Base-by-base conservation (phyloP, 306 rosid species). In the Prunus campanulata region DNA sequence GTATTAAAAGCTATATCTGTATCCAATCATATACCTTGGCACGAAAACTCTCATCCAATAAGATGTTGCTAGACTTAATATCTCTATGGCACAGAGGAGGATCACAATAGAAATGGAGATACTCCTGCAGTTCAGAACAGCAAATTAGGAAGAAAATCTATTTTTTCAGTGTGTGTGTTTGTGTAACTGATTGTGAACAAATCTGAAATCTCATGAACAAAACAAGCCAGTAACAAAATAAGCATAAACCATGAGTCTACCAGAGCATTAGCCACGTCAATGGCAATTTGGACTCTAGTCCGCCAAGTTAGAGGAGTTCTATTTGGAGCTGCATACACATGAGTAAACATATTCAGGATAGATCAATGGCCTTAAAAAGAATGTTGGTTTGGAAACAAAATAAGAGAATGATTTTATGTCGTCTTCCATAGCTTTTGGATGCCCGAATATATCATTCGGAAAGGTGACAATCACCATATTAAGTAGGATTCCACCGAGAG, bases 81-180 rank as follows among this genome's bases (percentile, higher is more conserved):
- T 95, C 98, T 87, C 99, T 89, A 76, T 95, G 98, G 85, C 92
- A 95, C 68, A 95, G 81, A 74, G 99, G 97, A 82, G 99, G 99
- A 83, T 95, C 93, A 46, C 99, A 95, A 77, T 95, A 95, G 79
- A 88, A 95, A 83, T 95, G 99, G 70, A 95, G 99, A 86, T 96
- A 95, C 84, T 95, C 99, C 99, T 95, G 93, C 89, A 78, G 56
- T 83, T 44, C 65, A 73, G 75, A 66, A 70, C 73, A 76, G 68
- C 35, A 81, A 66, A 78, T 47, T 39, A 59, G 72, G 74, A 73
- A 16, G 11, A 70, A 68, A 74, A 54, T 56, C 46, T 76, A 49
- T 63, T 57, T 50, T 22, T 6, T 57, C n/a, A 39, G 44, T 39
- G 44, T 39, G 44, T n/a, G 39, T 16, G 44, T 62, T 44, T 22